A percentile compares a stretch with the other conserved stretches of the same genome.
These are phyloP conservation scores for Alternaria alternata DNA, from an alignment of 2,329 filamentous ascomycete genomes.

Conservation along the genomic window DNA sequence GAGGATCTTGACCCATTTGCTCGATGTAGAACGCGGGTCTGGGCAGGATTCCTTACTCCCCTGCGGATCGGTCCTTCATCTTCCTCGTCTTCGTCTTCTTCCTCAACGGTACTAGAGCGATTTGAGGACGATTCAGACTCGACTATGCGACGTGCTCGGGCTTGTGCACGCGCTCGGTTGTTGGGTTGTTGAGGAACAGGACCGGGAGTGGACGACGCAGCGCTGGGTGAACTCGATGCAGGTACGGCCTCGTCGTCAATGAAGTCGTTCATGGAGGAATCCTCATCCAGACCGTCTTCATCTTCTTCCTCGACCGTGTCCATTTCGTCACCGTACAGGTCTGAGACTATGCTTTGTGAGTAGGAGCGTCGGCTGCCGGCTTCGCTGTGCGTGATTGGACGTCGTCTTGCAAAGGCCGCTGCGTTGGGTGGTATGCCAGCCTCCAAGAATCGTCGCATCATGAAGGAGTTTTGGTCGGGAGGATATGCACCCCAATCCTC, in stretches of 20 bases:
- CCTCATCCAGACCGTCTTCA: conserved; percentile 49
- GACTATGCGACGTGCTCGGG: conserved; percentile 46
- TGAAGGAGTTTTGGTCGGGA: conserved; percentile 41
- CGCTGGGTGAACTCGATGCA: conserved; percentile 31
- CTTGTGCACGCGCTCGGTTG: conserved; percentile 31
- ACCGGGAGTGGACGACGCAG: conserved; percentile 41
- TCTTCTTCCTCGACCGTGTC: conserved; percentile 54
- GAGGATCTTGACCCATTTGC: conserved; percentile 47
- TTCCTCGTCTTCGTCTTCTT: conserved; percentile 50
- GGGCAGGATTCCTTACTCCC: conserved; percentile 42
- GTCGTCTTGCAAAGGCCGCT: conserved; percentile 34
- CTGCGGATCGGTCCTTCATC: conserved; percentile 46
- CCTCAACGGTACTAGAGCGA: conserved; percentile 46
- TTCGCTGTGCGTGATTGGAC: conserved; percentile 52
- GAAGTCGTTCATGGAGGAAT: conserved; percentile 55
- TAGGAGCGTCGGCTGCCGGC: conserved; percentile 53
- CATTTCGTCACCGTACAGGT: conserved; percentile 53
- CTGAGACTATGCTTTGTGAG: conserved; percentile 51
- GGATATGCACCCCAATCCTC: conserved; percentile 44
- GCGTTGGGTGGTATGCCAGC: conserved; percentile 36
- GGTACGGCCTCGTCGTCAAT: conserved; percentile 48
- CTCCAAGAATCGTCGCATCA: conserved; percentile 47
- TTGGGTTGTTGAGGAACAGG: conserved; percentile 41
- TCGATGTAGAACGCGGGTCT: conserved; percentile 41
- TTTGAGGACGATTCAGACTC: conserved; percentile 51